Percentiles rank a stretch among this genome's conserved stretches.
Conservation (phyloP, 1,284 basidiomycete genomes). For the Sanguinoderma infundibulare region DNA sequence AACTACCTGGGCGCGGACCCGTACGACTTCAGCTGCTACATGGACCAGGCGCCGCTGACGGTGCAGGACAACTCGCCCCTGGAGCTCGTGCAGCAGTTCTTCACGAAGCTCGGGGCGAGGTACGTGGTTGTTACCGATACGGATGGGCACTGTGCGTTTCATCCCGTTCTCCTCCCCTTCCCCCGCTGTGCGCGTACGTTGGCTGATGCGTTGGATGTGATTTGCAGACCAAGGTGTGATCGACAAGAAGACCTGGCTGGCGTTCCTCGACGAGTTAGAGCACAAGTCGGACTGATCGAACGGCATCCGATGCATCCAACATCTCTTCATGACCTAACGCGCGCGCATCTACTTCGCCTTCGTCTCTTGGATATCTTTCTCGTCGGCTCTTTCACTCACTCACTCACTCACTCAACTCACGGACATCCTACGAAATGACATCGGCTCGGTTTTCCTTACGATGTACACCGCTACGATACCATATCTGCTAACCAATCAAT, state of each 20-base stretch:
- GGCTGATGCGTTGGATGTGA: neutral
- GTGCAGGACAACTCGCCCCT: conserved; percentile 84
- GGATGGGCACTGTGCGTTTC: conserved; percentile 79
- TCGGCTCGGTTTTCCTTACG: neutral
- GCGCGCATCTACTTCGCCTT: neutral
- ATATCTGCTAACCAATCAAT: neutral
- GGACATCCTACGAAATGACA: neutral
- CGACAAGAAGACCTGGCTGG: conserved; percentile 92
- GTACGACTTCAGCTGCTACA: conserved; percentile 88
- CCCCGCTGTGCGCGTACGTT: neutral
- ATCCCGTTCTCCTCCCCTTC: conserved; percentile 9
- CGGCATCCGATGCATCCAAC: too few relatives aligned
- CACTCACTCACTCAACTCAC: too few relatives aligned
- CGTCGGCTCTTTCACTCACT: neutral
- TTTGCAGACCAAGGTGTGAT: conserved; percentile 83
- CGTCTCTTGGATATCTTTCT: neutral
- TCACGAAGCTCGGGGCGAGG: conserved; percentile 90
- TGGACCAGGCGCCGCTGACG: conserved; percentile 90
- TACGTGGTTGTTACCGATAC: conserved; percentile 87
- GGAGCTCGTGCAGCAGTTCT: conserved; percentile 90
- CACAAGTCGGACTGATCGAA: conserved; percentile 15
- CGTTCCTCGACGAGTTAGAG: conserved; percentile 77
- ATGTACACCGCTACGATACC: neutral
- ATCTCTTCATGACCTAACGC: too few relatives aligned
- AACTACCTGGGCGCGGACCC: conserved; percentile 51